phyloP scores from a whole-genome alignment of 345 rosid species.

The Durio zibethinus region DNA sequence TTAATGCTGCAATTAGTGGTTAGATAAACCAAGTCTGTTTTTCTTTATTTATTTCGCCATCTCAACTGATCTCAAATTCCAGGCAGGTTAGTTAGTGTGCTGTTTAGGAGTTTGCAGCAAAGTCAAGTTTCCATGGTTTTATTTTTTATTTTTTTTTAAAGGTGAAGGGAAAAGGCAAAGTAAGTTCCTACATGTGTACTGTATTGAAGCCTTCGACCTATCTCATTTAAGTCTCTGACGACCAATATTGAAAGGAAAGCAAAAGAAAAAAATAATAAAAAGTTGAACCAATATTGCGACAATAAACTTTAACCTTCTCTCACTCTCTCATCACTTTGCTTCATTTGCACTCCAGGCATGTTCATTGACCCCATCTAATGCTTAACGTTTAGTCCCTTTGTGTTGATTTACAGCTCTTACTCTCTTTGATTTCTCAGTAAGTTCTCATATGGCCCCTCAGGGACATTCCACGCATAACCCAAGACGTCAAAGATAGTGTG shows the following conservation, averaged over 20 bases:
- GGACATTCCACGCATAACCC: not conserved
- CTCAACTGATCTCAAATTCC: not conserved
- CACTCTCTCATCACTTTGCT: constrained; percentile 40
- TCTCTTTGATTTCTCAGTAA: constrained; percentile 21
- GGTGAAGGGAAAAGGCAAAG: not conserved
- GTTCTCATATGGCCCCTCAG: not conserved
- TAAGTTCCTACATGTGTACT: not conserved
- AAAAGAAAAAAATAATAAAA: not conserved
- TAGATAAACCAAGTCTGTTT: not conserved
- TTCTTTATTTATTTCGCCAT: too few relatives aligned
- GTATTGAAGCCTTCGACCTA: constrained; percentile 16
- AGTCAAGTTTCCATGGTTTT: not conserved
- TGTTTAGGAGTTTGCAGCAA: not conserved
- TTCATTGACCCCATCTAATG: constrained; percentile 17
- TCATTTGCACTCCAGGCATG: constrained; percentile 57
- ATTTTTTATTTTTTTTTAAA: not conserved
- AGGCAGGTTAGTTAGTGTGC: not conserved
- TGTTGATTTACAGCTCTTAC: constrained; percentile 25
- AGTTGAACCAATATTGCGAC: not conserved
- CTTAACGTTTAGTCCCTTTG: constrained; percentile 20
- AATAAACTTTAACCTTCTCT: constrained; percentile 17
- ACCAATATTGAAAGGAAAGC: not conserved
- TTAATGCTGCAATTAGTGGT: not conserved
- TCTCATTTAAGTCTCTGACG: constrained; percentile 23
- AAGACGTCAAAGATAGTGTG: not conserved